phyloP scores from a whole-genome alignment of 345 rosid species.

The Ceriops zippeliana region DNA sequence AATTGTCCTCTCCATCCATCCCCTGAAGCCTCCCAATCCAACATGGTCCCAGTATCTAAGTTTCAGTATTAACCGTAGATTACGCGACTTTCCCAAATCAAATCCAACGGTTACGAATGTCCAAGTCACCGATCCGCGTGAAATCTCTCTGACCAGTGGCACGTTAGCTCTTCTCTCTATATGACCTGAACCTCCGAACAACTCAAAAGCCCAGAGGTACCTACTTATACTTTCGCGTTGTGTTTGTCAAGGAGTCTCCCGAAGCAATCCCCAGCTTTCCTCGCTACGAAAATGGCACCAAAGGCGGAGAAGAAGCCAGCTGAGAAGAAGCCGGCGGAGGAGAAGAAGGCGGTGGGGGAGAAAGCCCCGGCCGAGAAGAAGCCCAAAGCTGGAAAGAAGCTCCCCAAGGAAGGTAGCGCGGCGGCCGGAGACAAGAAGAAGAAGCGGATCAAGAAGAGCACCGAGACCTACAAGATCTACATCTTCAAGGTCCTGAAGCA shows the following conservation, averaged over 20 bases:
- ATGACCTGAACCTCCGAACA: neutral
- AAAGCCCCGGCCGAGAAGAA: conserved; percentile 75
- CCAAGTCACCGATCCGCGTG: conserved; percentile 37
- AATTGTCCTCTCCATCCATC: neutral
- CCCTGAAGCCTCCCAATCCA: neutral
- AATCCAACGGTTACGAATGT: conserved; percentile 12
- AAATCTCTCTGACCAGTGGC: conserved; percentile 17
- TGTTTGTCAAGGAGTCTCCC: neutral
- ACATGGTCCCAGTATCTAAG: neutral
- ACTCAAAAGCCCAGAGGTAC: rapidly evolving
- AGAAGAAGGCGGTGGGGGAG: conserved; percentile 56
- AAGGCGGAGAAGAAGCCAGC: conserved; percentile 75
- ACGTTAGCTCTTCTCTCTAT: neutral
- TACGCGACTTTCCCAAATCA: neutral
- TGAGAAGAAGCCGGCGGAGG: conserved; percentile 49
- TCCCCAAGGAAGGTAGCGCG: conserved; percentile 60
- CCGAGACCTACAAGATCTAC: conserved; percentile 80
- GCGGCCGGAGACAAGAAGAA: conserved; percentile 61
- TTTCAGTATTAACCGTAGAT: conserved; percentile 13
- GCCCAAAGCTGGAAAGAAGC: conserved; percentile 77
- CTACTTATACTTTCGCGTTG: too few species aligned
- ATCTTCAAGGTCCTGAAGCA: conserved; percentile 65
- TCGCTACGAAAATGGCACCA: conserved; percentile 33
- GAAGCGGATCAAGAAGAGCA: conserved; percentile 57
- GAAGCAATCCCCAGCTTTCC: neutral